phyloP scores from a whole-genome alignment of 2,329 filamentous ascomycete species.

The Ceratocystis albifundus region DNA sequence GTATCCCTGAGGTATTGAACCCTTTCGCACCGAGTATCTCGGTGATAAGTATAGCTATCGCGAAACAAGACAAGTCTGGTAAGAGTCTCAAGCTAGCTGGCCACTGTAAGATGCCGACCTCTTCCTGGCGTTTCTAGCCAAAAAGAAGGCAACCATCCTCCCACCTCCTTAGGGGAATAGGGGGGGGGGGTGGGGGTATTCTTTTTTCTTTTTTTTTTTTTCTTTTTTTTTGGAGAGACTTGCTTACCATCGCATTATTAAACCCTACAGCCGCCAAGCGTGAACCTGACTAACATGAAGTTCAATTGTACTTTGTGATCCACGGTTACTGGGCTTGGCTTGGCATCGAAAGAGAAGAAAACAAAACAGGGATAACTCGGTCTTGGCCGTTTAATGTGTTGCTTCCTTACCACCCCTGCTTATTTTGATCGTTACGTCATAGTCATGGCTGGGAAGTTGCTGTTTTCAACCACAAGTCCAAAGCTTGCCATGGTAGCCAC shows the following conservation, averaged over 20 bases:
- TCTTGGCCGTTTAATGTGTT: not conserved
- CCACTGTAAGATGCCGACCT: not conserved
- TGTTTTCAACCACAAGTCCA: not conserved
- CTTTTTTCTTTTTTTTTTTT: too few species aligned
- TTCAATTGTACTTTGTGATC: not conserved
- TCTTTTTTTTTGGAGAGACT: not conserved
- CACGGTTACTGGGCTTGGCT: not conserved
- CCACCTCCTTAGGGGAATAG: too few species aligned
- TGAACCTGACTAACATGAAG: not conserved
- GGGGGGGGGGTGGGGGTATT: too few species aligned
- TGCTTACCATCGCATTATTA: not conserved
- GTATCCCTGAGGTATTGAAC: conserved; percentile 11
- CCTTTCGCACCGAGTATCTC: not conserved
- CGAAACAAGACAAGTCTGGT: not conserved
- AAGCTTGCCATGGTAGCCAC: not conserved
- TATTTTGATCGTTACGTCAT: not conserved
- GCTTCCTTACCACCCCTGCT: not conserved
- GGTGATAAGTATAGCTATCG: not conserved
- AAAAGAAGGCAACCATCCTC: too few species aligned
- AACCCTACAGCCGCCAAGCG: not conserved
- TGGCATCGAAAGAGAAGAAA: not conserved
- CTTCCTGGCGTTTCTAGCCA: not conserved
- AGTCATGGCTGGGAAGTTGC: not conserved
- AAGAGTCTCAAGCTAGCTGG: not conserved
- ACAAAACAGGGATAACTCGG: conserved; percentile 4